Conservation (phyloP, 1,139 yeast genomes). For the Taiozyma onychis region DNA sequence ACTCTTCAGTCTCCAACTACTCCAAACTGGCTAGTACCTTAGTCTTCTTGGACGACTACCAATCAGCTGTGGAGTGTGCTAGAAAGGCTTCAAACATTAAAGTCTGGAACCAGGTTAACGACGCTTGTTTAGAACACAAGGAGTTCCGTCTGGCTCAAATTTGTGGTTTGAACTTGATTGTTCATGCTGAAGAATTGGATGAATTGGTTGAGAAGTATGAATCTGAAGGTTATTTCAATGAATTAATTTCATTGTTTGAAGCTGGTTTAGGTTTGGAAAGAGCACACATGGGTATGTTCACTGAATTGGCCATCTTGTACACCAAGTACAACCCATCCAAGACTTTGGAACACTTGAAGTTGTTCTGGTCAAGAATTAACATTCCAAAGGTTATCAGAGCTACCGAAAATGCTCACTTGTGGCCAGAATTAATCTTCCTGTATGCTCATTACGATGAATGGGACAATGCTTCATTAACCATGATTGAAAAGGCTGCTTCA, state of each 20-base stretch:
- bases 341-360: conserved; percentile 93
- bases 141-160: conserved; percentile 97
- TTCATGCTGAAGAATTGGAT: conserved; percentile 95
- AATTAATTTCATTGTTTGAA: conserved; percentile 86
- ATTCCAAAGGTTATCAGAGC: conserved; percentile 96
- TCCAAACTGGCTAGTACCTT: conserved; percentile 93
- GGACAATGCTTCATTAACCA: conserved; percentile 98
- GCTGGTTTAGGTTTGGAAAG: conserved; percentile 95
- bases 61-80: conserved; percentile 97
- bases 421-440: conserved; percentile 94
- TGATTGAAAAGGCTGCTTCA: conserved; percentile 91
- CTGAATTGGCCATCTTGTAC: conserved; percentile 88
- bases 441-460: conserved; percentile 98
- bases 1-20: conserved; percentile 83
- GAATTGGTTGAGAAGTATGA: conserved; percentile 87
- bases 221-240: conserved; percentile 85
- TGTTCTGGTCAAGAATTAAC: conserved; percentile 97
- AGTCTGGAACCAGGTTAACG: conserved; percentile 97
- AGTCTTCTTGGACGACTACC: conserved; percentile 88
- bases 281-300: conserved; percentile 99
- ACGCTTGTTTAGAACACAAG: conserved; percentile 91
- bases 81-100: conserved; percentile 92
- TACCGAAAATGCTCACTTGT: conserved; percentile 87
- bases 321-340: conserved; percentile 86
- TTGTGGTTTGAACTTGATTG: conserved; percentile 94